Conservation (phyloP, 305 asterid species). For the Fraxinus velutina region DNA sequence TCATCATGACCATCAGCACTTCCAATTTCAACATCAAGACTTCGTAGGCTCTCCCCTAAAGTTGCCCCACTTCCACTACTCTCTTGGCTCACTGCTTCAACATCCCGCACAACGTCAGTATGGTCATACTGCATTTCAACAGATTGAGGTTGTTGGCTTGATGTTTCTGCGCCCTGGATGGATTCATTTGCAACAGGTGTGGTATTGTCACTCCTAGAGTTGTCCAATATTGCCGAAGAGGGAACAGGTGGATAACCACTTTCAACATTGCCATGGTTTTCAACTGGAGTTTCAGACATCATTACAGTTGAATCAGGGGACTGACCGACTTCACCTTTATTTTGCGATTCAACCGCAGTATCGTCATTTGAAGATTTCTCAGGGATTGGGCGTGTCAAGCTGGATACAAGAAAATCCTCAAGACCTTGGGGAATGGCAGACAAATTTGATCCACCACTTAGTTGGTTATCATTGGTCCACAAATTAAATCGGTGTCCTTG, state of each 20-base stretch:
- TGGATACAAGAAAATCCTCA: conserved; percentile 82
- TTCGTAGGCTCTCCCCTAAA: conserved; percentile 89
- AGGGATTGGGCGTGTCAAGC: conserved; percentile 62
- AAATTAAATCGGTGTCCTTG: conserved; percentile 80
- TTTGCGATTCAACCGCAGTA: conserved; percentile 44
- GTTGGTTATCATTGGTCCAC: conserved; percentile 73
- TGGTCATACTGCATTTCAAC: conserved; percentile 75
- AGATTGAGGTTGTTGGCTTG: conserved; percentile 54
- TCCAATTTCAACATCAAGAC: conserved; percentile 98
- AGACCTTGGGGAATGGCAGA: conserved; percentile 81
- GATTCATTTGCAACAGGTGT: conserved; percentile 43
- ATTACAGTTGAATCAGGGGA: conserved; percentile 46
- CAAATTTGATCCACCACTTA: conserved; percentile 66
- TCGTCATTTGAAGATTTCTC: conserved; percentile 52
- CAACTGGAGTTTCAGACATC: conserved; percentile 40
- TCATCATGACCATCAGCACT: conserved; percentile 99
- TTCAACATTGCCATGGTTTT: conserved; percentile 38
- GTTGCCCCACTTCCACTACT: conserved; percentile 98
- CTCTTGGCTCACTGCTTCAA: conserved; percentile 98
- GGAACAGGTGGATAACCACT: conserved; percentile 44
- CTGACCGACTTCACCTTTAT: conserved; percentile 44
- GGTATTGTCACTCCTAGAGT: conserved; percentile 39
- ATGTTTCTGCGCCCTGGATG: conserved; percentile 47
- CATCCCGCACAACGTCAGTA: conserved; percentile 68
- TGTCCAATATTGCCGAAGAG: conserved; percentile 41